Evolutionary conservation across 805 yeast genomes (phyloP).

Genomic region (Metschnikowia matae): DNA sequence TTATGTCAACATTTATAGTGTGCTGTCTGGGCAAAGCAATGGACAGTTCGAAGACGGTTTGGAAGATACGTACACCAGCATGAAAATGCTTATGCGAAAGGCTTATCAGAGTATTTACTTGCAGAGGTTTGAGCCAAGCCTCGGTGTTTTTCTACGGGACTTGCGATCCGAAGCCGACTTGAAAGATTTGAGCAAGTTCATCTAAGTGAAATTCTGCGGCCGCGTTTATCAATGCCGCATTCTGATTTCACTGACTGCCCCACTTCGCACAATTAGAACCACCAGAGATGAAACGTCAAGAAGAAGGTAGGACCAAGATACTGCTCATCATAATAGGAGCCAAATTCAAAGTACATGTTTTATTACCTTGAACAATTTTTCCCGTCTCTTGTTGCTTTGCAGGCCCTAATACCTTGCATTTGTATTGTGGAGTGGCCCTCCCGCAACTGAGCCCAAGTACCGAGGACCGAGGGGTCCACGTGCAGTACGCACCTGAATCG

Average conservation of each 20-base stretch:
- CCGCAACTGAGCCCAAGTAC: not conserved
- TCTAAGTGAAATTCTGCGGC: conserved; percentile 9
- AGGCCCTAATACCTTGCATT: not conserved
- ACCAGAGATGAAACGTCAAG: not conserved
- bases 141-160: conserved; percentile 46
- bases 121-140: conserved; percentile 40
- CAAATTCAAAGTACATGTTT: not conserved
- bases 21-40: conserved; percentile 13
- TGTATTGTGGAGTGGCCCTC: not conserved
- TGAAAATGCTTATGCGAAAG: conserved; percentile 37
- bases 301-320: not conserved
- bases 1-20: conserved; percentile 26
- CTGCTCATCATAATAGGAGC: not conserved
- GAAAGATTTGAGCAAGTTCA: conserved; percentile 41
- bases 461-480: conserved; percentile 1
- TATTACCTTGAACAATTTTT: too few species aligned
- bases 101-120: conserved; percentile 37
- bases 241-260: not conserved
- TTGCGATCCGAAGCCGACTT: conserved; percentile 51
- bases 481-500: conserved; percentile 4
- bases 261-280: not conserved
- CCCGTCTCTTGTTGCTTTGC: not conserved
- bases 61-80: conserved; percentile 26
- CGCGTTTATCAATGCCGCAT: not conserved
- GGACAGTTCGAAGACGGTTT: conserved; percentile 27